Conservation (phyloP, 2,329 filamentous ascomycete genomes). For the Fonsecaea erecta region DNA sequence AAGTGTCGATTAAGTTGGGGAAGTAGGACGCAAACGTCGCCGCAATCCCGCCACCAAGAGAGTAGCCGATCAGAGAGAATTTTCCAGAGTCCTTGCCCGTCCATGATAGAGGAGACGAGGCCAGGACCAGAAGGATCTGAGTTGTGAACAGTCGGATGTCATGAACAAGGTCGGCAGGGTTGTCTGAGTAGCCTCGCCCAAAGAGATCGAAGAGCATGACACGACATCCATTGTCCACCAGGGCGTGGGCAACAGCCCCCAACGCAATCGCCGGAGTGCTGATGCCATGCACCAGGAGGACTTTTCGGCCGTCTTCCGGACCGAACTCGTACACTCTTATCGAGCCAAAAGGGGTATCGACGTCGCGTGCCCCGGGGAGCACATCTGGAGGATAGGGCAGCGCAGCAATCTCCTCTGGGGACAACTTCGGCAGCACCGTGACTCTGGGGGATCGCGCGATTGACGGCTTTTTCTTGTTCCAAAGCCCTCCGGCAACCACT, state of each 20-base stretch:
- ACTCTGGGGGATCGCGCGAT: constrained; percentile 44
- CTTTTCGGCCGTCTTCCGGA: constrained; percentile 69
- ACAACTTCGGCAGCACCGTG: constrained; percentile 43
- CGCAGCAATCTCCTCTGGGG: constrained; percentile 45
- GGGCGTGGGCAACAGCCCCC: constrained; percentile 66
- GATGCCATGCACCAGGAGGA: constrained; percentile 80
- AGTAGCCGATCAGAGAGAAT: constrained; percentile 79
- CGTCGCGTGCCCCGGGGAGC: constrained; percentile 71
- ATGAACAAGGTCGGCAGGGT: constrained; percentile 68
- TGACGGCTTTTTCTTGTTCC: constrained; percentile 9
- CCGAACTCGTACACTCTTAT: constrained; percentile 82
- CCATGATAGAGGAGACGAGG: constrained; percentile 73
- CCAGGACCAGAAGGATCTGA: constrained; percentile 72
- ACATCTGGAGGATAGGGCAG: constrained; percentile 71
- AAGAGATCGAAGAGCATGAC: constrained; percentile 77
- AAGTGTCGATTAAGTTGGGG: constrained; percentile 67
- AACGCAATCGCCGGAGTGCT: constrained; percentile 76
- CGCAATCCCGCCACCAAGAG: constrained; percentile 75
- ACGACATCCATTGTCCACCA: constrained; percentile 70
- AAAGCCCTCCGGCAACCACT: constrained; percentile 20
- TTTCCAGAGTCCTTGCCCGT: constrained; percentile 54
- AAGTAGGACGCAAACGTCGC: constrained; percentile 73
- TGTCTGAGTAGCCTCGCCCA: constrained; percentile 77
- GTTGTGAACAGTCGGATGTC: constrained; percentile 74
- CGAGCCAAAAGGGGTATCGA: constrained; percentile 65